Evolutionary conservation across 2,329 filamentous ascomycete genomes (phyloP), one percentile per base, ranked within the genome.

Genomic region (Phyllosticta citriasiana): DNA sequence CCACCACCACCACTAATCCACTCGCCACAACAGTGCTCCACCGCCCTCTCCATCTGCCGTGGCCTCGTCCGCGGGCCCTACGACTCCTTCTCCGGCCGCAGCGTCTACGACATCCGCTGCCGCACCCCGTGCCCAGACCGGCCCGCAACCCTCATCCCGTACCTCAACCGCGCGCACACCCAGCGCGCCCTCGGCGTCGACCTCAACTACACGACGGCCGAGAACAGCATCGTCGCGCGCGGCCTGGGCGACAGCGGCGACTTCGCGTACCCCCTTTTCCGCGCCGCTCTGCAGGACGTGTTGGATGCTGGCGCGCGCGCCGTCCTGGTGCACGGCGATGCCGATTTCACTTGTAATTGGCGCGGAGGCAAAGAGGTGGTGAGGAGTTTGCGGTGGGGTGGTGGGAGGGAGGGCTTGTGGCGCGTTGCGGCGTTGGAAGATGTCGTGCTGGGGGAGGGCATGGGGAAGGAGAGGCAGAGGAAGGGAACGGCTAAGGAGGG

Each of bases 321-420:
- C 3, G 76, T 80, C 52, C 70, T 85, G 27, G 74, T 83, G 50
- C 84, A 84, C 65, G 83, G 83, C 2, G 83, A 85, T 66, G 76
- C 80, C 2, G 83, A 85, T 67, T 85, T 51, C 62, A 40, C 57
- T 25, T 81, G 80, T 73, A 84, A 84, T 68, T 84, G 87, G 84
- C 77, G 87, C 66, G 90, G 90, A 19, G 89, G 88, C 26, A 81
- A 94, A 73, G 86, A 87, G 4, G 79, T 89, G 53, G 88, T 86
- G 2, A 77, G 0, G 68, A 71, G 35, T 86, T 86, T 66, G 73
- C 77, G 0, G 69, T 25, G 22, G 40, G 40, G 40, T 19, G 40
- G 40, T 16, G 40, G 40, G 12, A 47, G 75, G 8, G 72, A 75
- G 52, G 67, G 72, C 5, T 67, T 71, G 2, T 94, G 93, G 71